Percentiles rank a stretch among this genome's conserved stretches.
These are phyloP conservation scores for Spizellomyces sp. DNA, from an alignment of 192 early-diverging fungal genomes.

Conservation along the genomic window DNA sequence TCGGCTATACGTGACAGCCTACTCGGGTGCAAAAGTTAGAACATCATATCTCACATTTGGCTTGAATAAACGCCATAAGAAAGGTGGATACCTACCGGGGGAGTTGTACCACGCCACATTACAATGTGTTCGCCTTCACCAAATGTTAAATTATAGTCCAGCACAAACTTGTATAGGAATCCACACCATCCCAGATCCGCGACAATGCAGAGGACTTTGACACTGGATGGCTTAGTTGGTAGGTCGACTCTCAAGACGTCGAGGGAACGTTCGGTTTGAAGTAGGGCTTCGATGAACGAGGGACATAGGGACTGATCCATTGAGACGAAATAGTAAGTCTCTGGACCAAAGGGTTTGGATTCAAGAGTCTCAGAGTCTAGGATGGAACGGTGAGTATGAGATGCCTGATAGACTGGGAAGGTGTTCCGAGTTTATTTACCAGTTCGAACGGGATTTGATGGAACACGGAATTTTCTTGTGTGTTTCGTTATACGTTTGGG, in stretches of 20 bases:
- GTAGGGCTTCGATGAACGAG: constrained; percentile 8
- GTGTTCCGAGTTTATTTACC: too few species aligned
- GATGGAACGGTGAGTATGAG: too few species aligned
- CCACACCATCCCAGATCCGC: constrained; percentile 1
- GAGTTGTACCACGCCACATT: constrained; percentile 6
- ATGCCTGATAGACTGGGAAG: too few species aligned
- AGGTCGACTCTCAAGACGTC: neutral
- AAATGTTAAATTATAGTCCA: constrained; percentile 30
- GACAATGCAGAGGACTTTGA: neutral
- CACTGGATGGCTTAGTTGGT: neutral
- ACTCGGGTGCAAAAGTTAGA: neutral
- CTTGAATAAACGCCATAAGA: neutral
- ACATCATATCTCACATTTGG: neutral
- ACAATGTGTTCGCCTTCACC: constrained; percentile 16
- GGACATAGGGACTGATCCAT: neutral
- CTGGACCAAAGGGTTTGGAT: constrained; percentile 22
- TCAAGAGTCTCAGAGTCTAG: neutral
- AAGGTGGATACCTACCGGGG: constrained; percentile 13
- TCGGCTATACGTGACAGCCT: neutral
- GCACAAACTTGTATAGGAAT: constrained; percentile 27
- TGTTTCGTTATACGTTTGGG: too few species aligned
- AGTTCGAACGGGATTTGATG: too few species aligned
- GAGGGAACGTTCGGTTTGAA: constrained; percentile 17
- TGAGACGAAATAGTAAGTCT: constrained; percentile 11
- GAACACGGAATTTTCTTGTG: too few species aligned